A percentile compares a stretch with the other conserved stretches of the same genome.
Evolutionary conservation across 495 filamentous ascomycete species (phyloP).

Genomic region (Evansstolkia leycettana): DNA sequence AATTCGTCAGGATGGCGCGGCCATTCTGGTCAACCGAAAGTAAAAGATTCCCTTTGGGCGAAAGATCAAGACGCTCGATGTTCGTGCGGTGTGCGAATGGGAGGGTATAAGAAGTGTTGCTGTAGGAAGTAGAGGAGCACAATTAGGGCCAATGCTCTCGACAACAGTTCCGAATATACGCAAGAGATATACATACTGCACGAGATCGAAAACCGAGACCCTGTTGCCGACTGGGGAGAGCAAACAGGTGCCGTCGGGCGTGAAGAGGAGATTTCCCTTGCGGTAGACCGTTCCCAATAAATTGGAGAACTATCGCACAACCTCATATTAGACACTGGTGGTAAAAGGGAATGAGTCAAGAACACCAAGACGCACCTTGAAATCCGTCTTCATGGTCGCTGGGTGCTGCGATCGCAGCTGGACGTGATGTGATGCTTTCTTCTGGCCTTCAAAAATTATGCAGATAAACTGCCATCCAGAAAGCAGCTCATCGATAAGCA

Average conservation of each 20-base stretch:
- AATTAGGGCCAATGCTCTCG: neutral
- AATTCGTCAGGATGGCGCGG: slow-evolving; percentile 79
- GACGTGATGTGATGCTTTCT: neutral
- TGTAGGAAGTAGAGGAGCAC: slow-evolving; percentile 17
- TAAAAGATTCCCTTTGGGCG: slow-evolving; percentile 78
- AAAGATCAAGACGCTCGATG: slow-evolving; percentile 75
- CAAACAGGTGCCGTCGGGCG: slow-evolving; percentile 87
- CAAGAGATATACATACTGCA: slow-evolving; percentile 54
- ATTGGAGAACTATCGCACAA: slow-evolving; percentile 94
- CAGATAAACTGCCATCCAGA: too few relatives aligned
- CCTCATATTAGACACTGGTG: too few relatives aligned
- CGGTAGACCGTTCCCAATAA: slow-evolving; percentile 94
- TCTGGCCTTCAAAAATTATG: too few relatives aligned
- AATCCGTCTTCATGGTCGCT: slow-evolving; percentile 85
- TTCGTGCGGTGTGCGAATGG: slow-evolving; percentile 91
- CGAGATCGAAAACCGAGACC: slow-evolving; percentile 88
- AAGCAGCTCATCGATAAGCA: too few relatives aligned
- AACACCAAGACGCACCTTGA: slow-evolving; percentile 37
- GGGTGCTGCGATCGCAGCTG: slow-evolving; percentile 2
- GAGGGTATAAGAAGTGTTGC: slow-evolving; percentile 92
- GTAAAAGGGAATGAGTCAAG: too few relatives aligned
- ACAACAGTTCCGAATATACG: neutral
- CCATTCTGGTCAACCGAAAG: slow-evolving; percentile 92
- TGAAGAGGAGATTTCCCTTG: slow-evolving; percentile 92
- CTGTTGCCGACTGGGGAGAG: slow-evolving; percentile 96